Evolutionary conservation across 768 basidiomycete species (phyloP).

Genomic region (Boletus vinaceobasis): DNA sequence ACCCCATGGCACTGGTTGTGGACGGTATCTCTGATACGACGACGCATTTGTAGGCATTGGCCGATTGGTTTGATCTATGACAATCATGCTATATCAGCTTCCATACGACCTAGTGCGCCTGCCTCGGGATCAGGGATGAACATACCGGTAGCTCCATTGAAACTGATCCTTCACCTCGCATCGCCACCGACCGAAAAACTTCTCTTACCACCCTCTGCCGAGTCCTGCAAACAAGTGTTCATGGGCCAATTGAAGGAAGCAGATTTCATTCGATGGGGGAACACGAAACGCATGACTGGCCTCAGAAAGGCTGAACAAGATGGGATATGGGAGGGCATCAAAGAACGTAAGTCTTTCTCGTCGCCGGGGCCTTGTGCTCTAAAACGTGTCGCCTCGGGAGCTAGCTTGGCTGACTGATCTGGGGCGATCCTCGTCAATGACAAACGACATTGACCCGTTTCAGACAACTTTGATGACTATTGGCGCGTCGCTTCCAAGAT

Average conservation of each 20-base stretch:
- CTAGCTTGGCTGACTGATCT: slow-evolving; percentile 23
- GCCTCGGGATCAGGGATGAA: slow-evolving; percentile 40
- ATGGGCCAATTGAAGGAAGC: slow-evolving; percentile 97
- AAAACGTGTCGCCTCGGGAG: slow-evolving; percentile 7
- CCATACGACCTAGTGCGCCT: slow-evolving; percentile 41
- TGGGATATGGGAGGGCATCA: slow-evolving; percentile 94
- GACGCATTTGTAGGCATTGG: slow-evolving; percentile 82
- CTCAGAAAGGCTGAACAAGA: slow-evolving; percentile 91
- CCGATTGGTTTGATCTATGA: slow-evolving; percentile 93
- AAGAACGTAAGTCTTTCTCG: slow-evolving; percentile 69
- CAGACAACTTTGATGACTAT: slow-evolving; percentile 95
- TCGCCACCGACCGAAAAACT: slow-evolving; percentile 87
- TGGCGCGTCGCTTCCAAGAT: slow-evolving; percentile 94
- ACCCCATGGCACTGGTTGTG: background rate
- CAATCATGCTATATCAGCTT: slow-evolving; percentile 66
- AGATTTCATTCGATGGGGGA: slow-evolving; percentile 96
- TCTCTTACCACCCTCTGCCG: slow-evolving; percentile 72
- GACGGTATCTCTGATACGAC: slow-evolving; percentile 8
- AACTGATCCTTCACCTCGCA: slow-evolving; percentile 82
- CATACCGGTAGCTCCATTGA: slow-evolving; percentile 52
- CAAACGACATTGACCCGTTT: slow-evolving; percentile 6
- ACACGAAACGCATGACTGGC: slow-evolving; percentile 89
- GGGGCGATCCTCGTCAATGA: slow-evolving; percentile 14
- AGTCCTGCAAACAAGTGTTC: slow-evolving; percentile 89
- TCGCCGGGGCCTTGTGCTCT: slow-evolving; percentile 21